Conservation (phyloP, 2,329 filamentous ascomycete species). For the Balansia obtecta region DNA sequence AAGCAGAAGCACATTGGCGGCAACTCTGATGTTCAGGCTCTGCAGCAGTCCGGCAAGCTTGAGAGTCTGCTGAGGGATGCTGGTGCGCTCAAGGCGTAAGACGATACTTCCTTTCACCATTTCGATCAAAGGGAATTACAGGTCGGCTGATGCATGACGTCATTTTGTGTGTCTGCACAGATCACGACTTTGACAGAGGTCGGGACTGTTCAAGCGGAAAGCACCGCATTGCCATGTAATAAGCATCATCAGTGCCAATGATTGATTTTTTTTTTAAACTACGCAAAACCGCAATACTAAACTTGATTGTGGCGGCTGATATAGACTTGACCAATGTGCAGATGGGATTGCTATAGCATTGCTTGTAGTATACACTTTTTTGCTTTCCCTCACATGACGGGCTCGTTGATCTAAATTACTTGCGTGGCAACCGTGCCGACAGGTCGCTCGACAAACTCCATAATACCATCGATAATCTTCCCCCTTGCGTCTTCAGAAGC, state of each 20-base stretch:
- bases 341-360: background rate
- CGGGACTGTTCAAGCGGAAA: background rate
- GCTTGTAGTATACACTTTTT: constrained; percentile 1
- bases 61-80: constrained; percentile 29
- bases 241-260: background rate
- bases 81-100: constrained; percentile 31
- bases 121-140: background rate
- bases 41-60: constrained; percentile 36
- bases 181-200: constrained; percentile 4
- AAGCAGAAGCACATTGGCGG: constrained; percentile 83
- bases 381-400: background rate
- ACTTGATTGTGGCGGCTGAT: background rate
- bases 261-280: background rate
- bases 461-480: constrained; percentile 75
- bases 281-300: background rate
- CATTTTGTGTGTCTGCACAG: background rate
- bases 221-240: background rate
- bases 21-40: constrained; percentile 68
- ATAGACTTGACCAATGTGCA: background rate
- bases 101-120: background rate
- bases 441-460: constrained; percentile 78
- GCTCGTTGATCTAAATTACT: constrained; percentile 35
- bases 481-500: constrained; percentile 71
- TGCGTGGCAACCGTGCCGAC: constrained; percentile 77
- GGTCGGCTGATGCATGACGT: constrained; percentile 1